Evolutionary conservation across 768 basidiomycete genomes (phyloP), one percentile per base, ranked within the genome.

Genomic region (Daedaleopsis sinensis): DNA sequence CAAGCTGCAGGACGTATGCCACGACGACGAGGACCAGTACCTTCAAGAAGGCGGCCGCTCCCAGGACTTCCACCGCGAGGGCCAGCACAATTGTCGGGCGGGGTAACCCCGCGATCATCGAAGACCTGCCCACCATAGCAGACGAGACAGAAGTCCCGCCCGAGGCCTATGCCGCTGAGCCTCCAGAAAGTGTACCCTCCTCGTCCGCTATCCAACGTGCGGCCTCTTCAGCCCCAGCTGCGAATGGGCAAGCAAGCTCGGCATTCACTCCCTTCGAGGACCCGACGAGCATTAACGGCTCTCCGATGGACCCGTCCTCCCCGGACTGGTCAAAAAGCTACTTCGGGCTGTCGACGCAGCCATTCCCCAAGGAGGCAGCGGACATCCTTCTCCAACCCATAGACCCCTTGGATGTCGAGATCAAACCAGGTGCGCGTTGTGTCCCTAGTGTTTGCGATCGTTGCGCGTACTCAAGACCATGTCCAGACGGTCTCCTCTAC

Each of bases 271-370:
- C 57, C 32, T 61, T 65, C 43, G 19, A 59, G 1, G 66, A 65
- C 38, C 42, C 55, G 27, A 16, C 38, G 32, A 58, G 24, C 3
- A 48, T 58, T 8, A 36, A 24, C 8, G 63, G 58, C 1, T 52
- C 61, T 3, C 55, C 63, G n/a, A 43, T 49, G 11, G 69, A 67
- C 43, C 65, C 61, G 7, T 48, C 66, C 5, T 36, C 66, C n/a
- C 90, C 83, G 1, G 92, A 98, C 73, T 98, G 96, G 96, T 91
- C 92, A 1, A 89, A 83, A 70, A 90, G 88, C 69, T 98, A 93
- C 71, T 78, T 86, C 62, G 96, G 96, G 0, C 76, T 98, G 32
- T 90, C 90, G 5, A 74, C 80, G 0, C 78, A 87, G 70, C 87
- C 95, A 2, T 98, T 97, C 74, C 68, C 87, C 3, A 86, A 82